Evolutionary conservation across 345 rosid species (phyloP), one percentile per base, ranked within the genome.

Genomic region (Eutrema heterophyllum): DNA sequence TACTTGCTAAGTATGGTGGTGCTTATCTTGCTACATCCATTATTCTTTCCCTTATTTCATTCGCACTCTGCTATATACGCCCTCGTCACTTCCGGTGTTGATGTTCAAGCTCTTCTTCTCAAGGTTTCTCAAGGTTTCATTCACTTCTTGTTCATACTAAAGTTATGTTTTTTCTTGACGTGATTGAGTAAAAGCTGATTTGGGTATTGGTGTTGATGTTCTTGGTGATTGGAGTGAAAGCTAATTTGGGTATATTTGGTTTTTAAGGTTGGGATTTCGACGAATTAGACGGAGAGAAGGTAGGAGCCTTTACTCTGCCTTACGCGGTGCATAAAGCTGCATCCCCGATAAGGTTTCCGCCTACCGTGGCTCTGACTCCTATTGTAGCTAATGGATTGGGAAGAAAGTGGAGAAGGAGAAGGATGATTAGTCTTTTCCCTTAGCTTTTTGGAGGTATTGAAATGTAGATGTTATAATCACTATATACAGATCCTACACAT

Each of bases 281-380:
- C 79, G 5, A 82, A 86, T 75, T 96, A 75, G 8, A 78, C 93
- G 95, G 97, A 2, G 93, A 85, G 86, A 91, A 85, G 72, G 93
- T 95, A 0, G 97, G 99, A 6, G 86, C 96, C 5, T 84, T 91
- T 81, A 96, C 96, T 18, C 65, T 94, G 79, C 96, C 98, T 0
- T 86, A 89, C 36, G 97, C 96, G 8, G 97, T 97, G 0, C 98
- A 94, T 72, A 94, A 94, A 80, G 98, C 97, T 49, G 97, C 98
- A 2, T 94, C 98, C 11, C 98, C 95, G 0, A 91, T 91, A 5
- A 84, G 97, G 86, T 91, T 94, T 79, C 96, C 98, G 0, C 97
- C 97, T 3, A 91, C 97, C 24, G 96, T 94, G 15, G 96, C 96
- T 50, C 86, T 94, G 18, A 94, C 96, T 71, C 98, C 97, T 32